Percentiles rank a stretch among this genome's conserved stretches.
Evolutionary conservation across 495 filamentous ascomycete genomes (phyloP).

Genomic region (Podospora pseudocomata): DNA sequence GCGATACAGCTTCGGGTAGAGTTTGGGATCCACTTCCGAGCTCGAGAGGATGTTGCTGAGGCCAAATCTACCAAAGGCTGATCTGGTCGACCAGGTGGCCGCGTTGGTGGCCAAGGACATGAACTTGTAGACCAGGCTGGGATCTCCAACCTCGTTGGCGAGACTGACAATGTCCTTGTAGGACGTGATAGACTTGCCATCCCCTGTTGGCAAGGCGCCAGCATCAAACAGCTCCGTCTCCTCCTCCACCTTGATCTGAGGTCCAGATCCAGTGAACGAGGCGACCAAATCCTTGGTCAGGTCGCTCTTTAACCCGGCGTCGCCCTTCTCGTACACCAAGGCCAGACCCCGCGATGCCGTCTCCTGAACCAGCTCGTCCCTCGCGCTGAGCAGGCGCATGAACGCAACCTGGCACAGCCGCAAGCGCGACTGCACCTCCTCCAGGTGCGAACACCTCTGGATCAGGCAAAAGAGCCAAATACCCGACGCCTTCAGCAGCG

Average conservation of each 20-base stretch:
- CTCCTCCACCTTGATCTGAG: slow-evolving; percentile 73
- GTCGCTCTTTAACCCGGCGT: slow-evolving; percentile 70
- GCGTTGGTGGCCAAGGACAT: slow-evolving; percentile 95
- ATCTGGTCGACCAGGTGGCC: slow-evolving; percentile 90
- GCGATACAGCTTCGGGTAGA: slow-evolving; percentile 90
- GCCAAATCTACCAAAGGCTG: slow-evolving; percentile 91
- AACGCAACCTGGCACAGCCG: slow-evolving; percentile 82
- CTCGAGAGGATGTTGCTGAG: slow-evolving; percentile 87
- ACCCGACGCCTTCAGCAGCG: slow-evolving; percentile 79
- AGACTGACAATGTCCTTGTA: slow-evolving; percentile 95
- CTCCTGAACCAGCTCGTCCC: slow-evolving; percentile 92
- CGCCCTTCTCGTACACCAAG: slow-evolving; percentile 88
- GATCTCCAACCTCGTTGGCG: slow-evolving; percentile 89
- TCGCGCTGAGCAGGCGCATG: slow-evolving; percentile 76
- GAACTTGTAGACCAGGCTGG: slow-evolving; percentile 90
- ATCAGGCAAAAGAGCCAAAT: slow-evolving; percentile 94
- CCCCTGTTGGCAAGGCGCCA: slow-evolving; percentile 86
- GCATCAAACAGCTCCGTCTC: slow-evolving; percentile 93
- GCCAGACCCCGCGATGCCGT: slow-evolving; percentile 86
- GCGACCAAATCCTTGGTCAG: slow-evolving; percentile 81
- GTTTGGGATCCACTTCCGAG: slow-evolving; percentile 82
- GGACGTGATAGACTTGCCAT: slow-evolving; percentile 82
- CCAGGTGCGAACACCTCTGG: slow-evolving; percentile 77
- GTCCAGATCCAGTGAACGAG: slow-evolving; percentile 74
- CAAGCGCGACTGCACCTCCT: slow-evolving; percentile 66